phyloP scores from a whole-genome alignment of 108 stramenopile genomes.

The Discostella pseudostelligera region DNA sequence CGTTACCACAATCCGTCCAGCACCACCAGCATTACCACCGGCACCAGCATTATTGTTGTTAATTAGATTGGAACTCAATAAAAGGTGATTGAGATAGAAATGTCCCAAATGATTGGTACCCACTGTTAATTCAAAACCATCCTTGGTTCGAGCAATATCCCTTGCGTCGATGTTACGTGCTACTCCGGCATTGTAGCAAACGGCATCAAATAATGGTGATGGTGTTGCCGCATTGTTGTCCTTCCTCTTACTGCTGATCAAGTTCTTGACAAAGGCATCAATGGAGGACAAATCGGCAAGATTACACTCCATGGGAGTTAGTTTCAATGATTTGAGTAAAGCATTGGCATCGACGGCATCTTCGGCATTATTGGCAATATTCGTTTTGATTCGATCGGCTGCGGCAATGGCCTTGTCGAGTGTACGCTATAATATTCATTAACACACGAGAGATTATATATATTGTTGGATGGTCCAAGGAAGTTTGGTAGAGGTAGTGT shows the following conservation, averaged over 20 bases:
- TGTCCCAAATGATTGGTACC: conserved; percentile 98
- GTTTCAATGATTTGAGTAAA: conserved; percentile 34
- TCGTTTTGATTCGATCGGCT: conserved; percentile 40
- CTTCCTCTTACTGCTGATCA: no score
- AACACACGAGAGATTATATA: background rate
- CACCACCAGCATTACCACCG: background rate
- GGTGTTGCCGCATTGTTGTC: no score
- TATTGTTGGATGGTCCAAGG: background rate
- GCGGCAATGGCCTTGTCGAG: conserved; percentile 63
- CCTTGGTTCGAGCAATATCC: conserved; percentile 64
- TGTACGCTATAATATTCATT: conserved; percentile 45
- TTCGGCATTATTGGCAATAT: conserved; percentile 34
- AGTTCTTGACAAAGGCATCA: conserved; percentile 46
- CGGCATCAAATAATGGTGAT: conserved; percentile 74
- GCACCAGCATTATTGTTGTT: conserved; percentile 4
- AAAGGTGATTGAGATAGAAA: conserved; percentile 86
- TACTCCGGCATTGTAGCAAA: conserved; percentile 86
- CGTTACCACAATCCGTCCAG: conserved; percentile 75
- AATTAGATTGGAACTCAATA: conserved; percentile 60
- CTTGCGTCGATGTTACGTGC: conserved; percentile 66
- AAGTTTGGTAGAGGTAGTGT: background rate
- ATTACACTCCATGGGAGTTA: conserved; percentile 80
- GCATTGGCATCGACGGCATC: conserved; percentile 37
- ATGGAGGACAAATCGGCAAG: conserved; percentile 67
- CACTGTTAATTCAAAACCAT: conserved; percentile 84